Evolutionary conservation across 345 rosid genomes (phyloP), one percentile per base, ranked within the genome.

Genomic region (Arabis alpina): DNA sequence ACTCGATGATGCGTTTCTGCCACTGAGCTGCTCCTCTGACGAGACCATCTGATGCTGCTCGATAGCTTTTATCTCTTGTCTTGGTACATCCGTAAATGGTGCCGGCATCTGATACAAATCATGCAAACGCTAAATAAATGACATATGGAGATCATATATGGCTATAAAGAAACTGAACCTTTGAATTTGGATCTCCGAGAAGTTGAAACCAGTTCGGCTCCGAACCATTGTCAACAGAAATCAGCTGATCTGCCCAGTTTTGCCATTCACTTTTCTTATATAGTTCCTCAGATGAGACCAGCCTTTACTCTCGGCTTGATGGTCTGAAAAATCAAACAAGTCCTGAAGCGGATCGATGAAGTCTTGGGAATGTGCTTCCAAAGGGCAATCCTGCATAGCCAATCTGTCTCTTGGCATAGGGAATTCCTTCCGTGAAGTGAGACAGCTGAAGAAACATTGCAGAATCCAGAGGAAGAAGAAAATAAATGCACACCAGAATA

Each of bases 151-250:
- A 49, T 32, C 77, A 41, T 50, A 66, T n/a, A 59, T 59, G 62
- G 61, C 1, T 23, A 19, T 32, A 7, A 6, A 75, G 58, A 76
- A 69, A 73, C 70, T 54, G 44, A 44, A 90, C 97, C 97, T 86
- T 70, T 67, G 79, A 62, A 67, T 69, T 76, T 37, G 79, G 78
- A 54, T 86, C 85, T 52, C 71, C 77, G 66, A 91, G 87, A 81
- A 93, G 54, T 56, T 82, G 87, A 66, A 82, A 83, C 97, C 97
- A 93, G 64, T 89, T 80, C 9, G 86, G 82, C 16, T 87, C 96
- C 10, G 64, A 59, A 42, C 77, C 79, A 80, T 83, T 86, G 50
- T 85, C 88, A 64, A 63, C 86, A 60, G 91, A 82, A 11, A 88
- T 83, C 70, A 86, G 76, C 67, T 79, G 82, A 70, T 88, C 88